A percentile compares a stretch with the other conserved stretches of the same genome.
These are phyloP conservation scores for Rhytidiadelphus loreus DNA, from an alignment of 225 moss, liverwort and hornwort genomes.

Conservation along the genomic window DNA sequence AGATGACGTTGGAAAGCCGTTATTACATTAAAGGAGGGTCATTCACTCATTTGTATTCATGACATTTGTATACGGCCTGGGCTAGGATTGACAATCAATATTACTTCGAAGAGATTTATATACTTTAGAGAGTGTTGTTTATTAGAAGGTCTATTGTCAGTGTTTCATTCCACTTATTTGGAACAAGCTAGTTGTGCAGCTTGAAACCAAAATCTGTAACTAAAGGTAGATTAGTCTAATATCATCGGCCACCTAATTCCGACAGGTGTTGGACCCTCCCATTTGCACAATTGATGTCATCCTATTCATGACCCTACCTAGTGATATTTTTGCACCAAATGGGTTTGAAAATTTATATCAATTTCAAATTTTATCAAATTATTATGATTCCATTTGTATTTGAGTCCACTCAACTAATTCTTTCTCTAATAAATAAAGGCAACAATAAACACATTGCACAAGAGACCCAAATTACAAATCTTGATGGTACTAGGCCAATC, in stretches of 20 bases:
- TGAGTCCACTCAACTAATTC: not conserved
- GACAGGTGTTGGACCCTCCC: accelerated
- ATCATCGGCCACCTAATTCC: not conserved
- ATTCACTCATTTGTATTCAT: too few relatives aligned
- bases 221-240: not conserved
- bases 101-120: too few relatives aligned
- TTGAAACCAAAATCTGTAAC: not conserved
- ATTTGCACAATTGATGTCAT: too few relatives aligned
- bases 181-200: accelerated
- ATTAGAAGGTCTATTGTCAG: too few relatives aligned
- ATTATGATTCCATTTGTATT: not conserved
- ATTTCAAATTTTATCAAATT: not conserved
- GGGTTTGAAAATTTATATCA: not conserved
- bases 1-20: too few relatives aligned
- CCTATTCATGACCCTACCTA: not conserved
- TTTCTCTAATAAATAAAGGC: not conserved
- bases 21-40: too few relatives aligned
- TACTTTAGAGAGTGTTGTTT: too few relatives aligned
- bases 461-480: too few relatives aligned
- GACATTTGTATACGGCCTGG: too few relatives aligned
- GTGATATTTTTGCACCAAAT: not conserved
- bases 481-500: too few relatives aligned
- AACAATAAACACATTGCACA: not conserved
- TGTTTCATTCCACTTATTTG: not conserved
- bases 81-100: too few relatives aligned